Conservation (phyloP, 2,329 filamentous ascomycete genomes). For the Colletotrichum australisinense region DNA sequence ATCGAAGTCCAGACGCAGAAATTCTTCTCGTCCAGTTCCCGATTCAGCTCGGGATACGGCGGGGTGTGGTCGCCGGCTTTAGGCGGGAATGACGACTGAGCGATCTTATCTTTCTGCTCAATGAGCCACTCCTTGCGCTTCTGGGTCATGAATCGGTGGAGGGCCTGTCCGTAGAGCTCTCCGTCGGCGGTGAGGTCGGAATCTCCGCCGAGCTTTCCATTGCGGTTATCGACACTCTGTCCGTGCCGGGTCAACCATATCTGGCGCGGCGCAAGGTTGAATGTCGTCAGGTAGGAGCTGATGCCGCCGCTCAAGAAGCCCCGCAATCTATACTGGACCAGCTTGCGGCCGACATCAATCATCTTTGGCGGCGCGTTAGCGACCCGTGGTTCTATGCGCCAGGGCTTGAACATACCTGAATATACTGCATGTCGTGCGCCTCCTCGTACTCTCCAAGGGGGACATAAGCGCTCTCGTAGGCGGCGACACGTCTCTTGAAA, state of each 20-base stretch:
- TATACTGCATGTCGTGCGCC: slow-evolving; percentile 89
- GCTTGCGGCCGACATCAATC: slow-evolving; percentile 96
- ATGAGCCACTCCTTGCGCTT: slow-evolving; percentile 86
- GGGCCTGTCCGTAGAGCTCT: slow-evolving; percentile 79
- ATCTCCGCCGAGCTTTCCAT: slow-evolving; percentile 91
- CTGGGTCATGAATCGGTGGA: slow-evolving; percentile 85
- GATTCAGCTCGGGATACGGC: slow-evolving; percentile 87
- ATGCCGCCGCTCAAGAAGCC: slow-evolving; percentile 94
- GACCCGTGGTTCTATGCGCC: neutral
- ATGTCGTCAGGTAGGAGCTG: slow-evolving; percentile 94
- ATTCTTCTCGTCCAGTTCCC: slow-evolving; percentile 80
- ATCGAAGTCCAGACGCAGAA: slow-evolving; percentile 99
- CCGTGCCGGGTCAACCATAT: slow-evolving; percentile 99
- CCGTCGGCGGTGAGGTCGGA: slow-evolving; percentile 86
- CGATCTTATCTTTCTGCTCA: slow-evolving; percentile 82
- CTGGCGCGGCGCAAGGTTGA: slow-evolving; percentile 93
- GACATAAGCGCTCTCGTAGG: slow-evolving; percentile 95
- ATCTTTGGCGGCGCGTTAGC: slow-evolving; percentile 66
- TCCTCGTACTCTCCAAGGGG: slow-evolving; percentile 93
- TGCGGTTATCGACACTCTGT: slow-evolving; percentile 87
- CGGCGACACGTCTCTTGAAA: slow-evolving; percentile 91
- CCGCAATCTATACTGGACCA: slow-evolving; percentile 89
- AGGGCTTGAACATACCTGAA: slow-evolving; percentile 66
- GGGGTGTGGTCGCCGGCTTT: slow-evolving; percentile 91
- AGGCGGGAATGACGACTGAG: slow-evolving; percentile 86